Percentiles rank a stretch among this genome's conserved stretches.
Evolutionary conservation across 805 yeast genomes (phyloP).

Genomic region (Candida pseudoglaebosa): DNA sequence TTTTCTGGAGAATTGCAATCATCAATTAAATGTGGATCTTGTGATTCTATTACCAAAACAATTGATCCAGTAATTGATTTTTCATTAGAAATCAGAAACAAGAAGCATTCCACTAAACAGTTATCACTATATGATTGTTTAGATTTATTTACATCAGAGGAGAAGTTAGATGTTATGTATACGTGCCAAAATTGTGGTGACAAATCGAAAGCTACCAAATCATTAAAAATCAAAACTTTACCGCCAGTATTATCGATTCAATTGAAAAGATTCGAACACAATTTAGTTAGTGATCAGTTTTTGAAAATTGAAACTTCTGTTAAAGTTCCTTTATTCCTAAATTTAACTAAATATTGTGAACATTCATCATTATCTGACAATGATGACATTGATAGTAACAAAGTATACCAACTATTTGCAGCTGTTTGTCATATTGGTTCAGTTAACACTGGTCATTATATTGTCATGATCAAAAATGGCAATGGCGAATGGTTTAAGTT

Average conservation of each 20-base stretch:
- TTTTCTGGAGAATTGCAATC: conserved; percentile 84
- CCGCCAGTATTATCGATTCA: conserved; percentile 84
- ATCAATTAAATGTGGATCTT: conserved; percentile 68
- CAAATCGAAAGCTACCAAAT: conserved; percentile 63
- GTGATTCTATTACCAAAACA: conserved; percentile 62
- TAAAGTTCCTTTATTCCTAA: conserved; percentile 65
- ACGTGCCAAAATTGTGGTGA: conserved; percentile 64
- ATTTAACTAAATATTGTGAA: conserved; percentile 59
- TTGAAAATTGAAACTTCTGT: conserved; percentile 76
- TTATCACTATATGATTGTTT: conserved; percentile 59
- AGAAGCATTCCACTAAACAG: conserved; percentile 23
- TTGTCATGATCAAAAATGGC: conserved; percentile 69
- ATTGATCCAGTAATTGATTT: conserved; percentile 88
- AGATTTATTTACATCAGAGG: conserved; percentile 71
- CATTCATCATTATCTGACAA: conserved; percentile 37
- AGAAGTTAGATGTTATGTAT: conserved; percentile 70
- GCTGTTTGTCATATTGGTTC: conserved; percentile 88
- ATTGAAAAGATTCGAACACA: conserved; percentile 73
- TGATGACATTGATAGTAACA: conserved; percentile 22
- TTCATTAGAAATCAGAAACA: conserved; percentile 61
- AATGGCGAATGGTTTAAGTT: conserved; percentile 84
- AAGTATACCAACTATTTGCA: conserved; percentile 77
- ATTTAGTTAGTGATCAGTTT: conserved; percentile 42
- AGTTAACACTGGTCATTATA: conserved; percentile 93
- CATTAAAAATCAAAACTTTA: conserved; percentile 59